Evolutionary conservation across 345 rosid genomes (phyloP), one percentile per base, ranked within the genome.

Genomic region (Garcia nutans): DNA sequence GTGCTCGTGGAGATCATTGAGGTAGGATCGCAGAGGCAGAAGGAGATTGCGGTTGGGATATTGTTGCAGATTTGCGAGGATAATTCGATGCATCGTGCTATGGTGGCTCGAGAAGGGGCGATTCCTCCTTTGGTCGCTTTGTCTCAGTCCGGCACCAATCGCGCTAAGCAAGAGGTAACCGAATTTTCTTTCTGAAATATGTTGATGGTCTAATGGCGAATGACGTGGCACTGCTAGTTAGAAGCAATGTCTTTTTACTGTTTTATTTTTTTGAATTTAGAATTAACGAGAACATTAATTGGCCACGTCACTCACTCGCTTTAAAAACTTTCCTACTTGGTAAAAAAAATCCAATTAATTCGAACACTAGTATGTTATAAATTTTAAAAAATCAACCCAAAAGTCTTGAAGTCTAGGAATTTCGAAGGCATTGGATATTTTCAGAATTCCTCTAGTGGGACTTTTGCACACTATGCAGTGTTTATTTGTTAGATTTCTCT

Each of bases 71-170:
- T 96, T 0, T 93, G 99, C 76, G 96, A 96, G 42, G 93, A 88
- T 13, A 93, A 84, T 74, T 82, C 82, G 47, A 80, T 82, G 57
- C 83, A 87, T 80, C 81, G 98, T 52, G 84, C 92, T 12, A 74
- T 89, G 97, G 96, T 96, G 79, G 87, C 87, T 37, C 90, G 98
- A 44, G 99, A 96, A 85, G 99, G 99, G 69, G 97, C 96, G 28
- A 91, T 96, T 33, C 98, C 99, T 60, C 95, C 98, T n/a, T 80
- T 96, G 64, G 94, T 92, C 47, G 90, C 92, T 64, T 79, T 90
- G 69, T 86, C 98, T 10, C 97, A 93, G 80, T 86, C 91, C 78
- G 96, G 94, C 81, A 88, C 98, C 12, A 88, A 80, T 83, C 92
- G 99, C 85, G 92, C 94, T 55, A 96, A 93, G 81, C 92, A 83